Conservation (phyloP, 179 eudicot genomes). For the Beta macrorhiza region DNA sequence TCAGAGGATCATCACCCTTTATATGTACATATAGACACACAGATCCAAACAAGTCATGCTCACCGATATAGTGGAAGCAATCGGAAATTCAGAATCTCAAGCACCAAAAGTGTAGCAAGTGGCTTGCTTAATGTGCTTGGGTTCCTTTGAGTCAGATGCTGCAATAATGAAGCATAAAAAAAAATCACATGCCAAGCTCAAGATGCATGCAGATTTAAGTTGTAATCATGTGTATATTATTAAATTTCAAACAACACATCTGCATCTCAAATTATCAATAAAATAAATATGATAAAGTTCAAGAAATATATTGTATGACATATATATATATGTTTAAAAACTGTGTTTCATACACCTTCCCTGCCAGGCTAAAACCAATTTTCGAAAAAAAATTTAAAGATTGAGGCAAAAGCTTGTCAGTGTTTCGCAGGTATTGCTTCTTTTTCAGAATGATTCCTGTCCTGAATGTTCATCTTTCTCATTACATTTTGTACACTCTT, state of each 20-base stretch:
- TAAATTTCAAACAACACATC: not conserved
- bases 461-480: not conserved
- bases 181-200: conserved; percentile 8
- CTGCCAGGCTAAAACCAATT: not conserved
- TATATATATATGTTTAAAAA: not conserved
- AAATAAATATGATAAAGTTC: not conserved
- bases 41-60: conserved; percentile 17
- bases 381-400: not conserved
- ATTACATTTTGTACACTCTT: not conserved
- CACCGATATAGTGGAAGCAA: conserved; percentile 93
- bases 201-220: not conserved
- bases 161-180: conserved; percentile 25
- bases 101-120: conserved; percentile 76
- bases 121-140: conserved; percentile 78
- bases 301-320: not conserved
- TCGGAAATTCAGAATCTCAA: conserved; percentile 91
- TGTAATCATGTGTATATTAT: not conserved
- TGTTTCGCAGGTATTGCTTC: not conserved
- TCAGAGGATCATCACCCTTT: not conserved
- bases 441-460: not conserved
- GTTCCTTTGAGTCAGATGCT: conserved; percentile 84
- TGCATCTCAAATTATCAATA: not conserved
- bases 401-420: not conserved
- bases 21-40: not conserved
- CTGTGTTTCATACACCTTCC: not conserved